Conservation (phyloP, 2,329 filamentous ascomycete species). For the Elsinoe fawcettii region DNA sequence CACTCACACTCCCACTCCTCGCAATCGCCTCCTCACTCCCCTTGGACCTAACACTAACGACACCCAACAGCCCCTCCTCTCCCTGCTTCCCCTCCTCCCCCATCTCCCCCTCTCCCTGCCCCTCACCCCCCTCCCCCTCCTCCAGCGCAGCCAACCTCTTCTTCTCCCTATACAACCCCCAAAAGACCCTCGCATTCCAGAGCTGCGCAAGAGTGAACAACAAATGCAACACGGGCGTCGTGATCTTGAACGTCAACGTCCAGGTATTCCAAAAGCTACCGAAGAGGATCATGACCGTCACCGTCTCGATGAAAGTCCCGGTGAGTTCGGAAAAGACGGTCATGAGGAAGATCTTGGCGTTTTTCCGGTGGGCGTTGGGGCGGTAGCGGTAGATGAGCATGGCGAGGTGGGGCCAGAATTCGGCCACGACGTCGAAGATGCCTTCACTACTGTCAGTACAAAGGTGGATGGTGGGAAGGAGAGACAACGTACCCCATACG, state of each 20-base stretch:
- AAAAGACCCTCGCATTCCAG: conserved; percentile 38
- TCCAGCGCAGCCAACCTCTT: neutral
- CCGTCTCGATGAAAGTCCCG: conserved; percentile 36
- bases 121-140: neutral
- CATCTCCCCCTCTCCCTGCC: neutral
- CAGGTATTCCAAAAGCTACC: conserved; percentile 37
- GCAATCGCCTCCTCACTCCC: neutral
- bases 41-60: neutral
- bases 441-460: conserved; percentile 25
- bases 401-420: conserved; percentile 40
- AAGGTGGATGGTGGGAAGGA: neutral
- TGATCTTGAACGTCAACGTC: conserved; percentile 38
- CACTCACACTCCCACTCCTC: neutral
- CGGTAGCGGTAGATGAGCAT: conserved; percentile 41
- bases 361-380: conserved; percentile 33
- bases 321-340: conserved; percentile 33
- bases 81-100: neutral
- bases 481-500: conserved; percentile 32
- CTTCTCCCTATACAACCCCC: conserved; percentile 32
- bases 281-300: conserved; percentile 40
- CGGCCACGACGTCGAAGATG: conserved; percentile 40
- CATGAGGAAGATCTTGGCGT: conserved; percentile 33
- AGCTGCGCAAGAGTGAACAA: conserved; percentile 38
- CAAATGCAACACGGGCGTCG: conserved; percentile 37
- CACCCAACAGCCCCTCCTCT: neutral